Conservation (phyloP, 306 rosid species). For the Fragaria nilgerrensis region DNA sequence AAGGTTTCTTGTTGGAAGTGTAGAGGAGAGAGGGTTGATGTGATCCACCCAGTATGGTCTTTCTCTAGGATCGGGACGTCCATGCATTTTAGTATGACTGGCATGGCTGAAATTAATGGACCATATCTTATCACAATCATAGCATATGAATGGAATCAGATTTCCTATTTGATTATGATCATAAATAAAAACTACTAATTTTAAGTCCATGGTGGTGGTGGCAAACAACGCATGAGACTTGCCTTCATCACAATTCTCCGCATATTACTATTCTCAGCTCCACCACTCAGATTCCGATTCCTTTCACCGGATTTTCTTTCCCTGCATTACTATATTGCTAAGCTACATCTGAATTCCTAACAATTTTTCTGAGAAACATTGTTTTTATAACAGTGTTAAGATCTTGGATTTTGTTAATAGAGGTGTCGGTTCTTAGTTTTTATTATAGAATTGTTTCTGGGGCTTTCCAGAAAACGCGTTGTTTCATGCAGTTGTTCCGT, state of each 20-base stretch:
- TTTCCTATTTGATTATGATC: background rate
- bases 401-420: background rate
- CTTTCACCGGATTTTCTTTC: background rate
- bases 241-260: conserved; percentile 35
- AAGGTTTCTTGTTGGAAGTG: background rate
- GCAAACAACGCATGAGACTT: conserved; percentile 44
- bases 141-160: conserved; percentile 8
- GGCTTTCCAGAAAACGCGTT: background rate
- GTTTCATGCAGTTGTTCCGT: background rate
- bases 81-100: background rate
- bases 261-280: conserved; percentile 25
- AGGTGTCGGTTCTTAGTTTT: background rate
- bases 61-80: background rate
- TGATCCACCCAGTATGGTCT: background rate
- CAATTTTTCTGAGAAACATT: background rate
- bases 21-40: background rate
- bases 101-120: background rate
- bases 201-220: conserved; percentile 2
- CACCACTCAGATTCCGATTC: conserved; percentile 1
- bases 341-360: background rate
- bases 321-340: background rate
- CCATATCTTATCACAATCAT: background rate
- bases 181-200: background rate
- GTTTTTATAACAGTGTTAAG: background rate
- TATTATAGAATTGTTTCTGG: background rate